Evolutionary conservation across 495 filamentous ascomycete genomes (phyloP).

Genomic region (Hyaloscypha finlandica): DNA sequence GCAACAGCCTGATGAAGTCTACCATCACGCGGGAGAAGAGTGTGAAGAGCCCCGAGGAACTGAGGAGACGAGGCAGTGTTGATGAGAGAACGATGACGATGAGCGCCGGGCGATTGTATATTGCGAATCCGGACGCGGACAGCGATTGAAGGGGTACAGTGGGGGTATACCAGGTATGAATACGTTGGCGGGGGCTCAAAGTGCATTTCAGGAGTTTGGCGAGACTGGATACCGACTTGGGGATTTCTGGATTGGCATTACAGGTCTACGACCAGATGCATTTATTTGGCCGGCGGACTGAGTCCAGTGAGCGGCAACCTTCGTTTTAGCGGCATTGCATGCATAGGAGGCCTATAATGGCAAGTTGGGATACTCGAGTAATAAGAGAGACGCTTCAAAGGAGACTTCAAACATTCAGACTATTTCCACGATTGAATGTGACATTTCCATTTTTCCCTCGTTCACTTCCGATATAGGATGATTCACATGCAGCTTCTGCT

Average conservation of each 20-base stretch:
- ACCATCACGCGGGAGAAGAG: slow-evolving; percentile 62
- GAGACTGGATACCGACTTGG: background rate
- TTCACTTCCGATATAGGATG: background rate
- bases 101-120: slow-evolving; percentile 76
- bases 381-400: background rate
- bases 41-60: slow-evolving; percentile 71
- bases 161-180: slow-evolving; percentile 8
- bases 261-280: background rate
- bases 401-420: background rate
- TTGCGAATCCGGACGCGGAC: slow-evolving; percentile 85
- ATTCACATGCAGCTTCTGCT: background rate
- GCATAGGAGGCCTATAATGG: slow-evolving; percentile 6
- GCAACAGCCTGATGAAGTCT: slow-evolving; percentile 53
- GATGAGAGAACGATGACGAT: slow-evolving; percentile 91
- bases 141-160: slow-evolving; percentile 50
- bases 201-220: slow-evolving; percentile 9
- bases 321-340: slow-evolving; percentile 27
- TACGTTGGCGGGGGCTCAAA: background rate
- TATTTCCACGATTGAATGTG: background rate
- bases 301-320: slow-evolving; percentile 9
- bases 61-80: slow-evolving; percentile 85
- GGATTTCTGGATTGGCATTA: background rate
- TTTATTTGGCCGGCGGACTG: slow-evolving; percentile 1
- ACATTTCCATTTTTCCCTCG: background rate
- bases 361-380: slow-evolving; percentile 3